Conservation (phyloP, 2,329 filamentous ascomycete genomes). For the Alternaria brassicae region DNA sequence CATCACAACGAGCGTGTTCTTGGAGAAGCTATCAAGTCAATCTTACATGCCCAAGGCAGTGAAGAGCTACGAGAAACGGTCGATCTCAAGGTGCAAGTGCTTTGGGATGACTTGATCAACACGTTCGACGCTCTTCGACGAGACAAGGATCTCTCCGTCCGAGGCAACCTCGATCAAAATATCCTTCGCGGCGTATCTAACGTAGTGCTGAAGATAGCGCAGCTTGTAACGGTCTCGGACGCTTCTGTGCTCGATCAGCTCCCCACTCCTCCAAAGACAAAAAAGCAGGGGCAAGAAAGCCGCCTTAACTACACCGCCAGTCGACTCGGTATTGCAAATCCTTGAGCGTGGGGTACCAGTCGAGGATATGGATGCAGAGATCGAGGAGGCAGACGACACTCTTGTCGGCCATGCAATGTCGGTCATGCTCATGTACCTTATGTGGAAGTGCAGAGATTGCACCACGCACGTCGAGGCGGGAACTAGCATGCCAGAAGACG, state of each 20-base stretch:
- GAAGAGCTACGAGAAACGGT: constrained; percentile 89
- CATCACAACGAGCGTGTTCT: constrained; percentile 88
- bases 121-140: constrained; percentile 73
- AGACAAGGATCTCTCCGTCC: constrained; percentile 72
- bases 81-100: constrained; percentile 76
- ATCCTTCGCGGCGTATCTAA: constrained; percentile 75
- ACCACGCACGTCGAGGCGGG: constrained; percentile 47
- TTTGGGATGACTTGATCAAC: constrained; percentile 86
- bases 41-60: constrained; percentile 84
- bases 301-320: constrained; percentile 54
- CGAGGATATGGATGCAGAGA: constrained; percentile 70
- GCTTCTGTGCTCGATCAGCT: constrained; percentile 73
- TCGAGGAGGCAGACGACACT: constrained; percentile 80
- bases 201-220: constrained; percentile 78
- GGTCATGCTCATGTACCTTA: constrained; percentile 84
- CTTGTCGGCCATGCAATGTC: constrained; percentile 78
- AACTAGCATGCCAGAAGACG: constrained; percentile 60
- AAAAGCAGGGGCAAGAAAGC: constrained; percentile 38
- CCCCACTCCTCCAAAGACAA: constrained; percentile 52
- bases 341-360: constrained; percentile 74
- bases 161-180: constrained; percentile 71
- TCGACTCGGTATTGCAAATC: constrained; percentile 75
- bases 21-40: constrained; percentile 79
- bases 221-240: constrained; percentile 80
- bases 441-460: constrained; percentile 80